A percentile compares a stretch with the other conserved stretches of the same genome.
Evolutionary conservation across 345 rosid genomes (phyloP).

Genomic region (Lepidium africanum): DNA sequence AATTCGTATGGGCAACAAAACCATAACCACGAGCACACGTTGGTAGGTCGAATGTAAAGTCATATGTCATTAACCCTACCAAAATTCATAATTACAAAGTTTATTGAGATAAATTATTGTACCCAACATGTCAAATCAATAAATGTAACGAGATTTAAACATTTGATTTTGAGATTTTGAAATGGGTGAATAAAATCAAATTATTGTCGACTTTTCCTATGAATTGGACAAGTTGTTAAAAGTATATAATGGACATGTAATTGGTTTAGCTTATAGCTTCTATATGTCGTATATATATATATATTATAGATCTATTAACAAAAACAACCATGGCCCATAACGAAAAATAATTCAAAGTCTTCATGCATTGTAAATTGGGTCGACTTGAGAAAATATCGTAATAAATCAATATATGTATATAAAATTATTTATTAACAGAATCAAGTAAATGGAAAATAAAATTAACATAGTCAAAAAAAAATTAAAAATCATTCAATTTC

Average conservation of each 20-base stretch:
- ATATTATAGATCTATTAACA: neutral
- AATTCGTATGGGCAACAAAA: neutral
- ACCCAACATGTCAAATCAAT: conserved; percentile 24
- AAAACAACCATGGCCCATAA: neutral
- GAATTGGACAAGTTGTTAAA: neutral
- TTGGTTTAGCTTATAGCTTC: neutral
- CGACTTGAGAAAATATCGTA: neutral
- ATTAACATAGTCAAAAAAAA: neutral
- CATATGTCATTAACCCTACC: conserved; percentile 22
- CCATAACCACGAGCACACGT: conserved; percentile 11
- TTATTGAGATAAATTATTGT: conserved; percentile 8
- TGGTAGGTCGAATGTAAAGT: conserved; percentile 21
- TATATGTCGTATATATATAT: neutral
- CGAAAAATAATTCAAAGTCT: neutral
- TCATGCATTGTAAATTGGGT: neutral
- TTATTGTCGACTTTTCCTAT: neutral
- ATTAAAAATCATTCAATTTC: neutral
- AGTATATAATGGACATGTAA: neutral
- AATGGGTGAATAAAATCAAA: neutral
- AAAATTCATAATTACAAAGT: neutral
- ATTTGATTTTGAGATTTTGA: neutral
- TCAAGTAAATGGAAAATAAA: neutral
- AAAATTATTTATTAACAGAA: neutral
- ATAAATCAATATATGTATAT: neutral
- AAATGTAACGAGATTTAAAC: neutral